Conservation (phyloP, 1,284 basidiomycete species). For the Boletus hoseneyae region DNA sequence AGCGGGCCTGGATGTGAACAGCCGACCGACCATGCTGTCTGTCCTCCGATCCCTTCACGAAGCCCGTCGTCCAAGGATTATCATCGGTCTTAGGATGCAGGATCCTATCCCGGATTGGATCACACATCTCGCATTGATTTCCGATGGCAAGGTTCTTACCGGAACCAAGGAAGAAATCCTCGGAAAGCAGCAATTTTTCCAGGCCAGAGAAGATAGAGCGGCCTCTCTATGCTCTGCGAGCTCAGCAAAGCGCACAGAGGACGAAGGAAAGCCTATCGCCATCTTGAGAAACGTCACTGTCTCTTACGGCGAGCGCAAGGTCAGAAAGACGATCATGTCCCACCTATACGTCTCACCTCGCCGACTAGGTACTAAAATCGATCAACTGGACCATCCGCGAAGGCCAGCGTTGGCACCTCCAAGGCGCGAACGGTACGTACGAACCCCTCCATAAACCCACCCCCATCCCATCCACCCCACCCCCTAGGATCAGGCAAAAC, state of each 20-base stretch:
- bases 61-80: slow-evolving; percentile 52
- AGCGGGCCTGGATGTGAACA: slow-evolving; percentile 74
- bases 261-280: slow-evolving; percentile 25
- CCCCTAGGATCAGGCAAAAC: slow-evolving; percentile 87
- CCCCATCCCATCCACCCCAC: neutral
- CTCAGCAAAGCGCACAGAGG: neutral
- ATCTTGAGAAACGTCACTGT: slow-evolving; percentile 69
- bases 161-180: slow-evolving; percentile 45
- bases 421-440: slow-evolving; percentile 79
- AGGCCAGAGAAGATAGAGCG: slow-evolving; percentile 1
- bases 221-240: neutral
- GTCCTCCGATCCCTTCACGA: slow-evolving; percentile 62
- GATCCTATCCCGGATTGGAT: slow-evolving; percentile 84
- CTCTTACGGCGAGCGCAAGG: slow-evolving; percentile 65
- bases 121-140: slow-evolving; percentile 68
- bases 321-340: slow-evolving; percentile 24
- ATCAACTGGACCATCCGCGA: slow-evolving; percentile 78
- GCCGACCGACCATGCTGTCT: slow-evolving; percentile 53
- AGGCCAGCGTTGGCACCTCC: slow-evolving; percentile 85
- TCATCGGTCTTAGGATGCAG: slow-evolving; percentile 79
- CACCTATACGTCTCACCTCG: slow-evolving; percentile 2
- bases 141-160: slow-evolving; percentile 43
- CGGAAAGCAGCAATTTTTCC: slow-evolving; percentile 13
- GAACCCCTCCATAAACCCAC: neutral
- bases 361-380: slow-evolving; percentile 60